phyloP scores from a whole-genome alignment of 2,329 filamentous ascomycete species.

The Chalaropsis ovoidea region DNA sequence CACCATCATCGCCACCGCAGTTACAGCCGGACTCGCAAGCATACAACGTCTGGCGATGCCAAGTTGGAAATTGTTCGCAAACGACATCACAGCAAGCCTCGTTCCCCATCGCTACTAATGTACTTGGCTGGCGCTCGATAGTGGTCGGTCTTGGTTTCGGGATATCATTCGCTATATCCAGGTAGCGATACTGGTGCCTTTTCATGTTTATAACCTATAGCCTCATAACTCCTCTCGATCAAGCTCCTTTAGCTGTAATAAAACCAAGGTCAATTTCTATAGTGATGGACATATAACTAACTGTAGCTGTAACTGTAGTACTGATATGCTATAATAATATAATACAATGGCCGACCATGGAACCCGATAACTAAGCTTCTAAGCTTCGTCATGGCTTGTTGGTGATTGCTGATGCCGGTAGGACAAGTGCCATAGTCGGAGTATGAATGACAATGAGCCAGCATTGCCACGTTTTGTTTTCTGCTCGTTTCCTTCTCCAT shows the following conservation, averaged over 20 bases:
- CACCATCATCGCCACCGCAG: conserved; percentile 36
- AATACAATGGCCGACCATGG: not conserved
- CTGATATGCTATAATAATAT: not conserved
- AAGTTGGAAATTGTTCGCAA: conserved; percentile 49
- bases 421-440: not conserved
- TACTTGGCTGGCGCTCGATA: conserved; percentile 45
- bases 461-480: not conserved
- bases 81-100: conserved; percentile 48
- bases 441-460: not conserved
- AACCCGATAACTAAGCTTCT: not conserved
- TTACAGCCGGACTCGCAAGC: conserved; percentile 19
- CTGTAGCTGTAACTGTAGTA: conserved; percentile 16
- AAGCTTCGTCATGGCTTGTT: not conserved
- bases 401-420: not conserved
- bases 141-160: not conserved
- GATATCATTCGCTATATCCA: not conserved
- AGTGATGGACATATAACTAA: conserved; percentile 8
- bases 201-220: not conserved
- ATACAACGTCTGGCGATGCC: not conserved
- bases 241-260: not conserved
- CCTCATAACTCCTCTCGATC: not conserved
- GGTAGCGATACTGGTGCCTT: not conserved
- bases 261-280: not conserved
- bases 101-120: conserved; percentile 47
- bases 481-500: not conserved